phyloP scores from a whole-genome alignment of 2,329 filamentous ascomycete species.

The Cordyceps farinosa region DNA sequence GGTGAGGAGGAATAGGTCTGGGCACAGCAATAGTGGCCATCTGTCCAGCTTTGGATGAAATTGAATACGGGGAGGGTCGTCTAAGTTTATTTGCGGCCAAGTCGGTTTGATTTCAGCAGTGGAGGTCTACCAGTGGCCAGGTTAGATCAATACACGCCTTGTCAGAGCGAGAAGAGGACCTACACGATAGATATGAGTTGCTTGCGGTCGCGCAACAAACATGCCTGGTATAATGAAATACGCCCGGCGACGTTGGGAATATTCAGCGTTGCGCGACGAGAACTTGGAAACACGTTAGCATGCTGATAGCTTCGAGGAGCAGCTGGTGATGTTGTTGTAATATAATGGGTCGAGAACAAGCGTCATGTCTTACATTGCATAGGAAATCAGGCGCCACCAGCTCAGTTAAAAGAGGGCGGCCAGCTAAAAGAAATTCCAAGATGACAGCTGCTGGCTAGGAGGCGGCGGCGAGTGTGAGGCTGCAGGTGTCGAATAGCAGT shows the following conservation, averaged over 20 bases:
- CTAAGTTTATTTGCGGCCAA: neutral
- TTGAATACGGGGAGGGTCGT: neutral
- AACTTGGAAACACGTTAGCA: neutral
- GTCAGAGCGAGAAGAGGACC: neutral
- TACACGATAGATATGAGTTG: constrained; percentile 6
- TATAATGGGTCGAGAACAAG: neutral
- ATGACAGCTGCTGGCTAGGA: neutral
- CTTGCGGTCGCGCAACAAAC: constrained; percentile 16
- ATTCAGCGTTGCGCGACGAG: constrained; percentile 8
- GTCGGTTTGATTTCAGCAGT: neutral
- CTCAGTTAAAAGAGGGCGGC: neutral
- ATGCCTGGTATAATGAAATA: constrained; percentile 9
- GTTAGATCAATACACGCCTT: neutral
- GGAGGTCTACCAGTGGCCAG: neutral
- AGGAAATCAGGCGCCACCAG: neutral
- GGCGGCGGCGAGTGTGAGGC: neutral
- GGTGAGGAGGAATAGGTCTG: constrained; percentile 45
- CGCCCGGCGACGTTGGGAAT: constrained; percentile 17
- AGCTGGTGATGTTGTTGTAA: neutral
- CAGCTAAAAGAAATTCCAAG: neutral
- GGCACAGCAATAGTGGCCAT: constrained; percentile 57
- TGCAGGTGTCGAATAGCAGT: neutral
- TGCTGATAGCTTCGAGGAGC: neutral
- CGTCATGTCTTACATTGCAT: neutral
- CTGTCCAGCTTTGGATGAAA: neutral